Percentiles rank a stretch among this genome's conserved stretches.
These are phyloP conservation scores for Podaxis sp. DNA, from an alignment of 768 basidiomycete genomes.

Conservation along the genomic window DNA sequence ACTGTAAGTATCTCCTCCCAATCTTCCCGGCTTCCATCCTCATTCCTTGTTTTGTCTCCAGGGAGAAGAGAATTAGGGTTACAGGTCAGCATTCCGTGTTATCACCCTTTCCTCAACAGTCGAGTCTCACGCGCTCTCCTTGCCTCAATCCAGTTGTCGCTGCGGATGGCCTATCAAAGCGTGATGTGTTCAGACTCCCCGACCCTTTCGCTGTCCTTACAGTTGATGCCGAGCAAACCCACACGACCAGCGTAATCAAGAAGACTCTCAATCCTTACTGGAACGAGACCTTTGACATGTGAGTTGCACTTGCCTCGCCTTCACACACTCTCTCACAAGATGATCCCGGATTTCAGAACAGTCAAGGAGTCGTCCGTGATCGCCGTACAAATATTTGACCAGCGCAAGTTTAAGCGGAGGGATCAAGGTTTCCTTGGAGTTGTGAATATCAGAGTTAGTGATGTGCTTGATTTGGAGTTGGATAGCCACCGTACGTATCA, in stretches of 20 bases:
- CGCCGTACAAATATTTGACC: conserved; percentile 98
- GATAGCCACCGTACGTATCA: conserved; percentile 84
- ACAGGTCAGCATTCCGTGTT: conserved; percentile 50
- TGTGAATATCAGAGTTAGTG: conserved; percentile 90
- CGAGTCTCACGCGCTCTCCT: background rate
- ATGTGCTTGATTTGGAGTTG: conserved; percentile 87
- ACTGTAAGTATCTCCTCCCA: conserved; percentile 33
- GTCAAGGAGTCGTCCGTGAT: conserved; percentile 98
- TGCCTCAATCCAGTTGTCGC: conserved; percentile 71
- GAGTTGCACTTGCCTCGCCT: conserved; percentile 24
- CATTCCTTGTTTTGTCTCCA: conserved; percentile 18
- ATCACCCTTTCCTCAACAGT: background rate
- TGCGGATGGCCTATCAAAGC: conserved; percentile 90
- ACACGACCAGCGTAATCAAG: conserved; percentile 96
- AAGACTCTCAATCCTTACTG: conserved; percentile 94
- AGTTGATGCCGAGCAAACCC: conserved; percentile 96
- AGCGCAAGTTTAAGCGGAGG: conserved; percentile 97
- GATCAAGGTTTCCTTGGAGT: conserved; percentile 99
- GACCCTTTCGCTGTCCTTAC: conserved; percentile 99
- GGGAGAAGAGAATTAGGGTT: conserved; percentile 75
- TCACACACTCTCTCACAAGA: conserved; percentile 12
- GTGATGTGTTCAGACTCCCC: conserved; percentile 93
- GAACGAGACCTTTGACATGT: conserved; percentile 99
- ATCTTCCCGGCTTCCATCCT: background rate
- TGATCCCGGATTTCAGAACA: conserved; percentile 45